phyloP scores from a whole-genome alignment of 176 grass and related monocot genomes.

The Phoenix dactylifera region DNA sequence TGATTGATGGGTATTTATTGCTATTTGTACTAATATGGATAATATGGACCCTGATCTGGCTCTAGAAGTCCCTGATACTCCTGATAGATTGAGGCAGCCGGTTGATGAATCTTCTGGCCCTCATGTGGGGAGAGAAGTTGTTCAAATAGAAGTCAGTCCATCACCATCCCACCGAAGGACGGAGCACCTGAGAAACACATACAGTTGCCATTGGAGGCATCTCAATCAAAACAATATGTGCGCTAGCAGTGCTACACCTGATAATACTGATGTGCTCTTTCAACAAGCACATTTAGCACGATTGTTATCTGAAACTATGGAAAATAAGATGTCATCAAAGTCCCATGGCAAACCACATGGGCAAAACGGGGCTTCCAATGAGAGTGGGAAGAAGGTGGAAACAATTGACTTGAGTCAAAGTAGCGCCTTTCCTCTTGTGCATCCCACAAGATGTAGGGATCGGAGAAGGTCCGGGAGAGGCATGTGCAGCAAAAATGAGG shows the following conservation, averaged over 20 bases:
- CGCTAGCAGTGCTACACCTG: conserved; percentile 1
- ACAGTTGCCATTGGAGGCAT: background rate
- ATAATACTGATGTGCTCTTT: conserved; percentile 16
- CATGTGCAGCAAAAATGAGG: conserved; percentile 12
- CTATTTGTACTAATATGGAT: background rate
- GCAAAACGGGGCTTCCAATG: conserved; percentile 10
- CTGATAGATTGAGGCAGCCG: conserved; percentile 33
- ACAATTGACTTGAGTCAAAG: conserved; percentile 20
- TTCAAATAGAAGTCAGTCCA: conserved; percentile 15
- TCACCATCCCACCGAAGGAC: conserved; percentile 1
- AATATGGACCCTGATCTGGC: conserved; percentile 45
- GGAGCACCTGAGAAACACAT: conserved; percentile 20
- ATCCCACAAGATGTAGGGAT: conserved; percentile 6
- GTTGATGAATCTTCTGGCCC: conserved; percentile 17
- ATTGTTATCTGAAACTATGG: conserved; percentile 9
- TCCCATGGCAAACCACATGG: conserved; percentile 1
- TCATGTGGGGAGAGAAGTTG: conserved; percentile 16
- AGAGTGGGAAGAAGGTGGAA: conserved; percentile 14
- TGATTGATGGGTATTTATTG: background rate
- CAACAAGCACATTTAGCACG: conserved; percentile 30
- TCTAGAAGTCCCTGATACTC: conserved; percentile 70
- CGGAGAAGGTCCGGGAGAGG: conserved; percentile 13
- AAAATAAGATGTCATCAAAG: conserved; percentile 7
- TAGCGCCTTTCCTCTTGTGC: conserved; percentile 6
- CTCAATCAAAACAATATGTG: conserved; percentile 16